phyloP scores from a whole-genome alignment of 2,329 filamentous ascomycete genomes.

The Dactylonectria macrodidyma region DNA sequence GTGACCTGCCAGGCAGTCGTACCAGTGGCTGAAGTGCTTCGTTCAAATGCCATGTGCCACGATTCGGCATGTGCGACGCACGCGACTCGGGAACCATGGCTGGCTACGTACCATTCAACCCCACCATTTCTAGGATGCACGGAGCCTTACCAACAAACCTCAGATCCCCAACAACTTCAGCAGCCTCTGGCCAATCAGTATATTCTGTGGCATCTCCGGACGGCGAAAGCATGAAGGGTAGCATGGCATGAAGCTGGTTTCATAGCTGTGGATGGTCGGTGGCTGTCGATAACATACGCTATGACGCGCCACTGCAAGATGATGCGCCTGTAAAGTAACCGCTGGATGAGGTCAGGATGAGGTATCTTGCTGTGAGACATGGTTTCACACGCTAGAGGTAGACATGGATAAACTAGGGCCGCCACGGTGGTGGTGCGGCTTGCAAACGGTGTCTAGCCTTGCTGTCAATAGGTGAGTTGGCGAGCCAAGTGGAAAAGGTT shows the following conservation, averaged over 20 bases:
- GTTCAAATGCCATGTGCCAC: conserved; percentile 25
- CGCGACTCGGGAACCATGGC: conserved; percentile 6
- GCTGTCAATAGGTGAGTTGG: neutral
- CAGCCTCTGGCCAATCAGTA: conserved; percentile 13
- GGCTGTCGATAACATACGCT: conserved; percentile 18
- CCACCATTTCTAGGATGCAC: conserved; percentile 25
- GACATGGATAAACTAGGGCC: neutral
- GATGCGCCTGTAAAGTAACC: conserved; percentile 15
- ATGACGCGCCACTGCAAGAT: conserved; percentile 38
- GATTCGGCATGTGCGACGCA: conserved; percentile 17
- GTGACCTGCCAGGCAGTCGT: neutral
- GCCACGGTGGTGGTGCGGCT: conserved; percentile 12
- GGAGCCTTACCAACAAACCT: conserved; percentile 32
- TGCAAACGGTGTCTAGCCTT: conserved; percentile 1
- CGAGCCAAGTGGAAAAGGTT: conserved; percentile 4
- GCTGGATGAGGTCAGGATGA: conserved; percentile 42
- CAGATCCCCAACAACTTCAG: conserved; percentile 32
- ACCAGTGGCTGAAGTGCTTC: conserved; percentile 15
- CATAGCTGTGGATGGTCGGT: conserved; percentile 4
- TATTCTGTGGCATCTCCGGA: conserved; percentile 15
- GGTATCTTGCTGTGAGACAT: conserved; percentile 18
- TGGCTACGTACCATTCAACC: conserved; percentile 20
- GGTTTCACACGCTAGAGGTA: neutral
- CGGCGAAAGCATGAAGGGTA: conserved; percentile 8
- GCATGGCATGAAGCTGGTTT: conserved; percentile 21